Percentiles rank a stretch among this genome's conserved stretches.
Evolutionary conservation across 345 rosid species (phyloP).

Genomic region (Camelina laxa): DNA sequence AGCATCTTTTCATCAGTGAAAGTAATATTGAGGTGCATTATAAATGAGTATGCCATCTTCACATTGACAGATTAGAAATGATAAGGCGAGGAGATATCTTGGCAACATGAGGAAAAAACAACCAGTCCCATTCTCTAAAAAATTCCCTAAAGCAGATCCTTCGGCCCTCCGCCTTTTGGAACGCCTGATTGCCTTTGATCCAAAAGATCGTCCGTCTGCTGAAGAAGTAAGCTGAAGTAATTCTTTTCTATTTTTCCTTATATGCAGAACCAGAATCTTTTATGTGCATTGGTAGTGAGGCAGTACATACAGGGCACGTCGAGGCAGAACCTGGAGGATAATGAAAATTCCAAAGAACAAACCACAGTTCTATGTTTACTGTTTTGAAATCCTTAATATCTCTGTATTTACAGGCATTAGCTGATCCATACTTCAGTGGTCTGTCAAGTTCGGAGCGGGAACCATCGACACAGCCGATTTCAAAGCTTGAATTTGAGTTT

Average conservation of each 20-base stretch:
- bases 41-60: slow-evolving; percentile 27
- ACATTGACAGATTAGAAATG: slow-evolving; percentile 79
- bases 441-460: slow-evolving; percentile 78
- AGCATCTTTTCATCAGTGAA: background rate
- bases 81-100: slow-evolving; percentile 96
- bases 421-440: slow-evolving; percentile 86
- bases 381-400: slow-evolving; percentile 19
- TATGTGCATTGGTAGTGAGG: background rate
- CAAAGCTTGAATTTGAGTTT: slow-evolving; percentile 95
- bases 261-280: slow-evolving; percentile 16
- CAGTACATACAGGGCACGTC: background rate
- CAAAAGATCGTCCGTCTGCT: slow-evolving; percentile 92
- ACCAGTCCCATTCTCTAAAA: slow-evolving; percentile 74
- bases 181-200: slow-evolving; percentile 91
- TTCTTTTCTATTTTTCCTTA: background rate
- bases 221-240: slow-evolving; percentile 61
- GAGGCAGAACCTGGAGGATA: background rate
- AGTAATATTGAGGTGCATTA: slow-evolving; percentile 4
- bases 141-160: slow-evolving; percentile 80
- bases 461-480: slow-evolving; percentile 86
- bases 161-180: slow-evolving; percentile 71
- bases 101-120: slow-evolving; percentile 85
- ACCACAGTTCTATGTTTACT: slow-evolving; percentile 4
- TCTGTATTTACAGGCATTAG: slow-evolving; percentile 67
- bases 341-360: background rate